phyloP scores from a whole-genome alignment of 1,284 basidiomycete species.

The Sanghuangporus sanghuang region DNA sequence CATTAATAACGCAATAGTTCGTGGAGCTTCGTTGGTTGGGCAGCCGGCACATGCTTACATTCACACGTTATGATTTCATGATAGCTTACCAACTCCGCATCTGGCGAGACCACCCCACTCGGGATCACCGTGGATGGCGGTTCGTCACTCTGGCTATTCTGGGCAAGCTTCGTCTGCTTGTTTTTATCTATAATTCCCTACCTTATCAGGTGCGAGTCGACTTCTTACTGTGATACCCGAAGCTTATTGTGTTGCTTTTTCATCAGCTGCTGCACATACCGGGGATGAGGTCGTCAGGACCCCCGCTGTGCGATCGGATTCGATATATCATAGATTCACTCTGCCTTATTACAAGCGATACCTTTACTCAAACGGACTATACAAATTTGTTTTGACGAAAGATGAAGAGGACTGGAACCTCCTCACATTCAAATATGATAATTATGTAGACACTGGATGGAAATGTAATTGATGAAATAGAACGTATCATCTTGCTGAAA shows the following conservation, averaged over 20 bases:
- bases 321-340: not conserved
- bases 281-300: conserved; percentile 39
- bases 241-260: not conserved
- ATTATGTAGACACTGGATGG: not conserved
- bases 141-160: conserved; percentile 55
- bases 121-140: conserved; percentile 62
- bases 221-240: not conserved
- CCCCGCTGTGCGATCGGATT: not conserved
- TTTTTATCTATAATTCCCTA: conserved; percentile 63
- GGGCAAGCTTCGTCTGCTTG: conserved; percentile 66
- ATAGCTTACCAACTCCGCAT: conserved; percentile 30
- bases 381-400: not conserved
- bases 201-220: conserved; percentile 48
- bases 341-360: not conserved
- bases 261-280: conserved; percentile 61
- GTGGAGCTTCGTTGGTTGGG: not conserved
- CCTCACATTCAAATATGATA: not conserved
- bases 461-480: not conserved
- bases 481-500: not conserved
- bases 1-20: conserved; percentile 42
- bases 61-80: not conserved
- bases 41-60: not conserved
- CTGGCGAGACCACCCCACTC: conserved; percentile 36
- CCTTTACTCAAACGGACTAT: not conserved
- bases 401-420: not conserved